Evolutionary conservation across 2,329 filamentous ascomycete species (phyloP), one percentile per base, ranked within the genome.

Genomic region (Aspergillus cejpii): DNA sequence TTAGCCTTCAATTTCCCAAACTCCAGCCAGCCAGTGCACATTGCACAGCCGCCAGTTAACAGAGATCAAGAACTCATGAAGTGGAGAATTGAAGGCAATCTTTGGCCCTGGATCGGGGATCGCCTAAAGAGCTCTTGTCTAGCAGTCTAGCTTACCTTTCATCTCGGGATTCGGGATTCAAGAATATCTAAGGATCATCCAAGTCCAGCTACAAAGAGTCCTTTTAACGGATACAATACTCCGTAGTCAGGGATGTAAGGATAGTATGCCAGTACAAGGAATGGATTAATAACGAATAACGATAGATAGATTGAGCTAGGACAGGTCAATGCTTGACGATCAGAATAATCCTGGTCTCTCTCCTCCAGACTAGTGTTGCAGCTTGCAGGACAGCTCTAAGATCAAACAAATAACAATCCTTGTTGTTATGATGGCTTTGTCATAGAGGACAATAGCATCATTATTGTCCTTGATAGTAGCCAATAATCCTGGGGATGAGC

Each of bases 301-400:
- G n/a, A n/a, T n/a, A n/a, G n/a, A n/a, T n/a, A n/a, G n/a, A n/a
- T n/a, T n/a, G n/a, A n/a, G n/a, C n/a, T n/a, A n/a, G n/a, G n/a
- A n/a, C n/a, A n/a, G n/a, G n/a, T n/a, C n/a, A n/a, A n/a, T n/a
- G n/a, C n/a, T n/a, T n/a, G n/a, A n/a, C n/a, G n/a, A n/a, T n/a
- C n/a, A n/a, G n/a, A 8, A 28, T 11, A 28, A 28, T 28, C 11
- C 26, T 15, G 31, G 17, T 34, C 31, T 17, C 31, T 15, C 31
- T 39, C 23, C 37, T 39, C 37, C 37, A 39, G 10, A 14, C 44
- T 42, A 46, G 27, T 38, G 37, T 24, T 24, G 23, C 23, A 24
- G 8, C 23, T 19, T 28, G 17, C 37, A 28, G 23, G 23, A 24
- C 8, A 24, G 4, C 23, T 24, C 4, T 24, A 24, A 24, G 10